These are phyloP conservation scores for Flaveria linearis DNA, from an alignment of 129 eudicot genomes.

Conservation along the genomic window DNA sequence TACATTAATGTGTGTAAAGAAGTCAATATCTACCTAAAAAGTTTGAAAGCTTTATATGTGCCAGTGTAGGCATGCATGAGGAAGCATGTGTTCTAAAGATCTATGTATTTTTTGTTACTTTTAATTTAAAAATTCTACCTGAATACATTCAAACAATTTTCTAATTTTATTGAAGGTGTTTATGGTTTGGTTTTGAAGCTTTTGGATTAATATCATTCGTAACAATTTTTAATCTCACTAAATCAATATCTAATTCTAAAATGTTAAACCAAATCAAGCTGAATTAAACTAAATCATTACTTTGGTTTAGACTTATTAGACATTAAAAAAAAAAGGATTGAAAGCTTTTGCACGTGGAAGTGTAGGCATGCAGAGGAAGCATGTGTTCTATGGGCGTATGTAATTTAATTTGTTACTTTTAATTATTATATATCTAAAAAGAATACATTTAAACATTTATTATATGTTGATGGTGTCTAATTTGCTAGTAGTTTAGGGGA, in stretches of 20 bases:
- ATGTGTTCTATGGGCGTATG: too few species aligned
- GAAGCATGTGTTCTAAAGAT: constrained; percentile 33
- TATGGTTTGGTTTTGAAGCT: too few species aligned
- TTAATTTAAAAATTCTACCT: not conserved
- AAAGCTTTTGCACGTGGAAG: too few species aligned
- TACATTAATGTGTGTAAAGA: constrained; percentile 35
- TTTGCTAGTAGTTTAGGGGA: not conserved
- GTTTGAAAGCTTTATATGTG: constrained; percentile 39
- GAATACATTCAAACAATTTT: not conserved
- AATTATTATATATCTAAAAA: too few species aligned
- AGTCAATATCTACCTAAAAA: constrained; percentile 47
- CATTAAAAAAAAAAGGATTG: too few species aligned
- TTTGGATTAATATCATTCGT: too few species aligned
- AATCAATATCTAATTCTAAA: too few species aligned
- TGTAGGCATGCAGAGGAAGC: too few species aligned
- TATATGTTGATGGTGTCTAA: not conserved
- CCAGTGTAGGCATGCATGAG: constrained; percentile 36
- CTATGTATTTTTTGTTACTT: constrained; percentile 1
- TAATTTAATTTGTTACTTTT: too few species aligned
- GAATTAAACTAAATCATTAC: not conserved
- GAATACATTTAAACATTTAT: too few species aligned
- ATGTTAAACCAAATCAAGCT: not conserved
- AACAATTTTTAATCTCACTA: too few species aligned
- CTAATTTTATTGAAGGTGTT: too few species aligned
- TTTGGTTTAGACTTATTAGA: not conserved